Conservation (phyloP, 805 yeast species). For the Spathaspora arborariae region DNA sequence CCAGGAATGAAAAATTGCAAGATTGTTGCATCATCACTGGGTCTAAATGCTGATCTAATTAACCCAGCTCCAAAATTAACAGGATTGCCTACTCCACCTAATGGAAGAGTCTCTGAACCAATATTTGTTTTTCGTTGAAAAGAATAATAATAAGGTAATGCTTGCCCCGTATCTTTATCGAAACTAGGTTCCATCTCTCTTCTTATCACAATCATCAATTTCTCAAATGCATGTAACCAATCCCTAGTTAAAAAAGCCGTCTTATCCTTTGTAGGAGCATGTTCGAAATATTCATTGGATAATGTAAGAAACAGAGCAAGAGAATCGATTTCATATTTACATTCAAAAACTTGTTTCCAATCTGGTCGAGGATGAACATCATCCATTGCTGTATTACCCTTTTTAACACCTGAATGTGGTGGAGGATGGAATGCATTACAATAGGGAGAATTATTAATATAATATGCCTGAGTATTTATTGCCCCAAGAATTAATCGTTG, state of each 20-base stretch:
- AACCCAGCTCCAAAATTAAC: slow-evolving; percentile 67
- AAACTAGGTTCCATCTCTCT: slow-evolving; percentile 65
- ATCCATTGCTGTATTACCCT: slow-evolving; percentile 55
- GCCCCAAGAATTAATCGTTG: slow-evolving; percentile 67
- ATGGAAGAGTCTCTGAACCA: slow-evolving; percentile 78
- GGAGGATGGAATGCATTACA: slow-evolving; percentile 95
- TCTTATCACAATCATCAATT: slow-evolving; percentile 47
- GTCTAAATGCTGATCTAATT: slow-evolving; percentile 80
- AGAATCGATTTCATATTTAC: slow-evolving; percentile 87
- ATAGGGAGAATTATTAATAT: slow-evolving; percentile 62
- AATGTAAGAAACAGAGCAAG: slow-evolving; percentile 77
- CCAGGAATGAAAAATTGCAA: slow-evolving; percentile 82
- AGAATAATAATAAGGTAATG: slow-evolving; percentile 50
- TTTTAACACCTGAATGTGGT: slow-evolving; percentile 41
- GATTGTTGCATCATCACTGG: slow-evolving; percentile 85
- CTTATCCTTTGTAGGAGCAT: slow-evolving; percentile 43
- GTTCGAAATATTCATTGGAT: slow-evolving; percentile 62
- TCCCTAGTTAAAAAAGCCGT: slow-evolving; percentile 39
- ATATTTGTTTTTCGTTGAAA: slow-evolving; percentile 71
- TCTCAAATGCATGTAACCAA: slow-evolving; percentile 61
- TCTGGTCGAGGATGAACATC: slow-evolving; percentile 66
- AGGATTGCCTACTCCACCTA: slow-evolving; percentile 82
- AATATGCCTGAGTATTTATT: slow-evolving; percentile 71
- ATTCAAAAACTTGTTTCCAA: slow-evolving; percentile 74
- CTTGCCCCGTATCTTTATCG: slow-evolving; percentile 44